Conservation (phyloP, 2,329 filamentous ascomycete genomes). For the Penicillium sclerotigenum region DNA sequence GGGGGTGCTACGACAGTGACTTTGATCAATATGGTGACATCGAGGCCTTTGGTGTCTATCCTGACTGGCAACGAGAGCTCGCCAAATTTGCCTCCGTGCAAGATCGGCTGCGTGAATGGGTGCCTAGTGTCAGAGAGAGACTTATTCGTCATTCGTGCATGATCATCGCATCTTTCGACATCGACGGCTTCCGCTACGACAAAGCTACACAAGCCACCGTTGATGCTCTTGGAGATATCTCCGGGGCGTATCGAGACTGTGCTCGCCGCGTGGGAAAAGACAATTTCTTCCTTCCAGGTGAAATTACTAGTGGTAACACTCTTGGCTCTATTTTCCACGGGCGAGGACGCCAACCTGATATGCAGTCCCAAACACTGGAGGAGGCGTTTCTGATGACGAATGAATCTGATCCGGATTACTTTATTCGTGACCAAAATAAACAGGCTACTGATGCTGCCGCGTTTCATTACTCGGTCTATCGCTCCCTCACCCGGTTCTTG, state of each 20-base stretch:
- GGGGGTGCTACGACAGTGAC: slow-evolving; percentile 60
- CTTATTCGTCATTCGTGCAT: slow-evolving; percentile 63
- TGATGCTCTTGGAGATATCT: slow-evolving; percentile 59
- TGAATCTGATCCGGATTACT: slow-evolving; percentile 43
- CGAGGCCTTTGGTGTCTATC: slow-evolving; percentile 61
- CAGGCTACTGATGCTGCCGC: slow-evolving; percentile 58
- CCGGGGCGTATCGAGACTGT: slow-evolving; percentile 55
- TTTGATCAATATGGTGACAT: slow-evolving; percentile 65
- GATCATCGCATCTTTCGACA: slow-evolving; percentile 60
- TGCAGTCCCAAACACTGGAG: slow-evolving; percentile 48
- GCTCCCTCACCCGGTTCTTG: slow-evolving; percentile 59
- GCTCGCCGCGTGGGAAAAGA: slow-evolving; percentile 56
- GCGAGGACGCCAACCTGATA: slow-evolving; percentile 56
- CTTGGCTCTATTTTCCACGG: slow-evolving; percentile 62
- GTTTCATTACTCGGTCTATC: slow-evolving; percentile 64
- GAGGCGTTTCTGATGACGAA: slow-evolving; percentile 51
- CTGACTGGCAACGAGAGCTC: slow-evolving; percentile 62
- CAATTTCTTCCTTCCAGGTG: slow-evolving; percentile 63
- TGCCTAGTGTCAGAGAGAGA: slow-evolving; percentile 55
- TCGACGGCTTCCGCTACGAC: slow-evolving; percentile 66
- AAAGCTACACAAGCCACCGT: slow-evolving; percentile 64
- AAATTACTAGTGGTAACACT: slow-evolving; percentile 61
- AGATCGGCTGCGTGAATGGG: slow-evolving; percentile 64
- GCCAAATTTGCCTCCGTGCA: slow-evolving; percentile 66
- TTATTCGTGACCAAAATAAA: slow-evolving; percentile 52